phyloP scores from a whole-genome alignment of 345 rosid species.

The Sonneratia alba region DNA sequence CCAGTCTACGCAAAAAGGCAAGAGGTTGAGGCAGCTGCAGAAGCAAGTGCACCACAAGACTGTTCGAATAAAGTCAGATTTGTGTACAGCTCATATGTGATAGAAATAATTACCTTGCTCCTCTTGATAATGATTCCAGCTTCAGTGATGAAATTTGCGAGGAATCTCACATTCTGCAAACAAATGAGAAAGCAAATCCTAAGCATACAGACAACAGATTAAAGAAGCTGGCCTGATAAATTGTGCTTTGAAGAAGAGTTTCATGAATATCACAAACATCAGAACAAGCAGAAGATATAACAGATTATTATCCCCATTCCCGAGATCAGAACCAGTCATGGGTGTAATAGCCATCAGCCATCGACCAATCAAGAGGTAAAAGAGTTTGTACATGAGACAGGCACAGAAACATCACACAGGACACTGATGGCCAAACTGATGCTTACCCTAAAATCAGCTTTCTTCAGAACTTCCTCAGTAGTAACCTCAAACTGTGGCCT shows the following conservation, averaged over 20 bases:
- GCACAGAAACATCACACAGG: neutral
- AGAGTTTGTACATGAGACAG: neutral
- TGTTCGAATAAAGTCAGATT: neutral
- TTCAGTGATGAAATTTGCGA: constrained; percentile 72
- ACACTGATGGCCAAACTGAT: neutral
- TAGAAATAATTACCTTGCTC: constrained; percentile 42
- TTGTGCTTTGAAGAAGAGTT: neutral
- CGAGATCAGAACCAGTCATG: neutral
- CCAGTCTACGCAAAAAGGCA: constrained; percentile 41
- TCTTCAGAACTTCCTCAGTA: constrained; percentile 48
- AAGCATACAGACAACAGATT: neutral
- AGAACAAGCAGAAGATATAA: neutral
- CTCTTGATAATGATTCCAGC: constrained; percentile 82
- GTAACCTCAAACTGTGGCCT: constrained; percentile 37
- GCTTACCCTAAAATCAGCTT: constrained; percentile 85
- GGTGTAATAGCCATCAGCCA: neutral
- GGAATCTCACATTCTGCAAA: constrained; percentile 75
- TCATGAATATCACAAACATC: neutral
- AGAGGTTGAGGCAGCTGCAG: neutral
- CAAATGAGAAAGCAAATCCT: neutral
- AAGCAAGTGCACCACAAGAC: neutral
- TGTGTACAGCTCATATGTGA: neutral
- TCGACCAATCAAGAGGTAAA: neutral
- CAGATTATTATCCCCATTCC: neutral
- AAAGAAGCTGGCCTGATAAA: neutral